These are phyloP conservation scores for Bombardia bombarda DNA, from an alignment of 495 filamentous ascomycete genomes.

Conservation along the genomic window DNA sequence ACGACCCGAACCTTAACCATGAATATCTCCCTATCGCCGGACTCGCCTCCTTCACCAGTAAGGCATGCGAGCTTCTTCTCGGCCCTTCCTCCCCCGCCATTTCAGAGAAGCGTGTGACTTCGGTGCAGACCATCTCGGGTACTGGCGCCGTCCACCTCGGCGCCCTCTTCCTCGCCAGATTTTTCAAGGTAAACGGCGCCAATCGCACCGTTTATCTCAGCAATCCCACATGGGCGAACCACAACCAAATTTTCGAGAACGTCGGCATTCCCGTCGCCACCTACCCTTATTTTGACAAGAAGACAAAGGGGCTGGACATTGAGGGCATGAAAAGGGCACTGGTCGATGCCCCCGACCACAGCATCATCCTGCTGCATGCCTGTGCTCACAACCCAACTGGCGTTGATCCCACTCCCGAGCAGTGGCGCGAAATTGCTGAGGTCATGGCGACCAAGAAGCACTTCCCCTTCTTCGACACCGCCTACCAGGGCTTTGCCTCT, in stretches of 20 bases:
- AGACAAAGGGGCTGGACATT: conserved; percentile 88
- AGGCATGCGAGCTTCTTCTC: conserved; percentile 83
- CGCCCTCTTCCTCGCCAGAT: conserved; percentile 74
- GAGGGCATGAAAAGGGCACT: conserved; percentile 72
- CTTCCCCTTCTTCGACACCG: conserved; percentile 98
- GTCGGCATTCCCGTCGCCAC: conserved; percentile 66
- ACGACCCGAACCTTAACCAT: conserved; percentile 87
- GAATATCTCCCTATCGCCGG: conserved; percentile 98
- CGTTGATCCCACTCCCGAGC: conserved; percentile 87
- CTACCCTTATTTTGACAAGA: conserved; percentile 88
- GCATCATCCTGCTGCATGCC: conserved; percentile 86
- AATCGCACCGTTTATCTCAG: conserved; percentile 78
- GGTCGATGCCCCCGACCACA: conserved; percentile 59
- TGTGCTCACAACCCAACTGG: conserved; percentile 98
- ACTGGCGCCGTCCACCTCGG: conserved; percentile 88
- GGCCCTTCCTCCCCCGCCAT: conserved; percentile 74
- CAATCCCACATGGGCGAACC: conserved; percentile 95
- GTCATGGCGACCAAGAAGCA: conserved; percentile 67
- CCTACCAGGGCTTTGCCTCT: conserved; percentile 97
- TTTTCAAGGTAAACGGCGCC: conserved; percentile 59
- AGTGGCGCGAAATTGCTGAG: conserved; percentile 84
- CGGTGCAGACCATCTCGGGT: conserved; percentile 78
- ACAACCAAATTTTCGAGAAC: conserved; percentile 97
- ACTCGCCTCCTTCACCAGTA: conserved; percentile 71
- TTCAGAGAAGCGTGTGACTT: conserved; percentile 69